Conservation (phyloP, 441 rosid genomes). For the Erodium chrysanthum region DNA sequence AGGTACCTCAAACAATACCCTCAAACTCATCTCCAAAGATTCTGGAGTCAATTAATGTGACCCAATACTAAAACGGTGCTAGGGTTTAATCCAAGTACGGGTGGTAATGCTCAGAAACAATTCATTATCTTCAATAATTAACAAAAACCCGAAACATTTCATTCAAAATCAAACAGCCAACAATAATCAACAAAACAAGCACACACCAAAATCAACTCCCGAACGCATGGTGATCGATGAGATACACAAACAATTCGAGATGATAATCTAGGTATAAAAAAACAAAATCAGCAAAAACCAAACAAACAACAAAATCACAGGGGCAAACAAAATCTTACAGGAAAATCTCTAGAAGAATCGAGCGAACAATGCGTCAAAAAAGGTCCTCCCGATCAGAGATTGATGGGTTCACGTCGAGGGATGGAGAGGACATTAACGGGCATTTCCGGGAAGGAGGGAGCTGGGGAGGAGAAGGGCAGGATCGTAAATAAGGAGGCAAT, state of each 20-base stretch:
- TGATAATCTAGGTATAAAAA: slow-evolving; percentile 12
- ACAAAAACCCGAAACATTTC: neutral
- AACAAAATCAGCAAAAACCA: neutral
- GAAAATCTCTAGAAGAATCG: slow-evolving; percentile 19
- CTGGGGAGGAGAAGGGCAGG: slow-evolving; percentile 16
- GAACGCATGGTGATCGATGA: no score
- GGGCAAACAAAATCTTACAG: slow-evolving; percentile 21
- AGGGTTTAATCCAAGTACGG: neutral
- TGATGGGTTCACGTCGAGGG: neutral
- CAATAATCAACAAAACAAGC: neutral
- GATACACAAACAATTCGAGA: slow-evolving; percentile 4
- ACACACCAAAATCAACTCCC: slow-evolving; percentile 5
- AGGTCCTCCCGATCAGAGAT: no score
- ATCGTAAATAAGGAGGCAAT: slow-evolving; percentile 26
- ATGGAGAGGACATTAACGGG: slow-evolving; percentile 22
- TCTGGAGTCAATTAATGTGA: neutral
- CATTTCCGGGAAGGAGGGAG: slow-evolving; percentile 16
- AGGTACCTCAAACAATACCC: slow-evolving; percentile 1
- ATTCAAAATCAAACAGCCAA: neutral
- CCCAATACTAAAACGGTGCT: neutral
- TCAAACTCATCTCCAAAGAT: neutral
- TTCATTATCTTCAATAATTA: no score
- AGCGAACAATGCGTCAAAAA: slow-evolving; percentile 12
- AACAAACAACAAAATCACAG: neutral
- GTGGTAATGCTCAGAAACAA: neutral